Evolutionary conservation across 2,329 filamentous ascomycete species (phyloP).

Genomic region (Pseudocercospora cruenta): DNA sequence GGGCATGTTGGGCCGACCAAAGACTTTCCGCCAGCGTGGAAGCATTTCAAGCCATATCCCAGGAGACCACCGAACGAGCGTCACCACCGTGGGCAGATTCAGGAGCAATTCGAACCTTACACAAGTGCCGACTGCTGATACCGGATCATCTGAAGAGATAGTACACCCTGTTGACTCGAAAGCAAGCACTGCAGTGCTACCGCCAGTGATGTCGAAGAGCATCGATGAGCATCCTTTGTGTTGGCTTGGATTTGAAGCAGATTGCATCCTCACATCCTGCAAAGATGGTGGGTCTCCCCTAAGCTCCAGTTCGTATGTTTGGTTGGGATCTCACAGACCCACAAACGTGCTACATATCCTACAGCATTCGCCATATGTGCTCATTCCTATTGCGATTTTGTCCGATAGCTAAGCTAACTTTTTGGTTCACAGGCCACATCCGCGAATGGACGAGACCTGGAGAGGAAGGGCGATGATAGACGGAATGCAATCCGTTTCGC

Average conservation of each 20-base stretch:
- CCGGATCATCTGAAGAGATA: constrained; percentile 59
- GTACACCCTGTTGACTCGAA: constrained; percentile 85
- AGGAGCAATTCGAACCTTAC: constrained; percentile 73
- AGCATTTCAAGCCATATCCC: constrained; percentile 59
- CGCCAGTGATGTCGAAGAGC: constrained; percentile 84
- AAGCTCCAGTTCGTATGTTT: constrained; percentile 14
- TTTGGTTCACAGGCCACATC: constrained; percentile 64
- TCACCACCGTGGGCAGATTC: constrained; percentile 60
- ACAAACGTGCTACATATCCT: constrained; percentile 2
- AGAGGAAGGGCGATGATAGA: neutral
- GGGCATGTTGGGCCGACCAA: constrained; percentile 91
- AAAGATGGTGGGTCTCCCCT: constrained; percentile 70
- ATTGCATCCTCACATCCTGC: constrained; percentile 90
- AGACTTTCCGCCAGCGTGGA: constrained; percentile 62
- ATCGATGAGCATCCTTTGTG: constrained; percentile 85
- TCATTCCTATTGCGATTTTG: constrained; percentile 4
- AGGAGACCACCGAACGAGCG: constrained; percentile 45
- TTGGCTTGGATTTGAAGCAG: constrained; percentile 92
- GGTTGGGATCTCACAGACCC: constrained; percentile 21
- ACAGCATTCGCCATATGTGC: neutral
- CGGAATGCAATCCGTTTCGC: neutral
- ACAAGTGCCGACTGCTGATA: constrained; percentile 38
- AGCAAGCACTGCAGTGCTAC: constrained; percentile 79
- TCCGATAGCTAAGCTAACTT: constrained; percentile 21
- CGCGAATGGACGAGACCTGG: constrained; percentile 72